Conservation (phyloP, 148 eudicot genomes). For the Cornus florida region DNA sequence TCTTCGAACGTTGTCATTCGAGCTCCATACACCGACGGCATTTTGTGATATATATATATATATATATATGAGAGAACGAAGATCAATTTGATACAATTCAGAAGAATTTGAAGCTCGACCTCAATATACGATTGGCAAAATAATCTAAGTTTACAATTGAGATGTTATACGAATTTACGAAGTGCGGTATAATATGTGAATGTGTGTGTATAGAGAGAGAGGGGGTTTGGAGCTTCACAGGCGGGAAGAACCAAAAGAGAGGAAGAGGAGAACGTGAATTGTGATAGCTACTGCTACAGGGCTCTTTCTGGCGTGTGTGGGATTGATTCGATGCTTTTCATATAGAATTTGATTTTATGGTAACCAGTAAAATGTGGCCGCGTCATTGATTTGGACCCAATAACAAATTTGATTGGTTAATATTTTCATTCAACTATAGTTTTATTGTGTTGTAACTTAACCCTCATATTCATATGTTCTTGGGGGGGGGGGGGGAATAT, state of each 20-base stretch:
- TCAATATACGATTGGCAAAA: background rate
- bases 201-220: background rate
- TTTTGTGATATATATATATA: slow-evolving; percentile 17
- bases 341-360: background rate
- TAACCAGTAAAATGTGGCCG: background rate
- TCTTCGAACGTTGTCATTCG: slow-evolving; percentile 96
- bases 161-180: background rate
- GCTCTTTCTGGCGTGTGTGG: background rate
- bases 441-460: too few species aligned
- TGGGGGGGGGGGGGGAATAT: too few species aligned
- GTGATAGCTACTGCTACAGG: background rate
- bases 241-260: slow-evolving; percentile 4
- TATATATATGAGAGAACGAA: background rate
- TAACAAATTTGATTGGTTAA: too few species aligned
- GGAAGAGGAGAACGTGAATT: slow-evolving; percentile 7
- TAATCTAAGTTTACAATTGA: background rate
- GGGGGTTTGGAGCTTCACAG: background rate
- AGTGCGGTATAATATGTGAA: too few species aligned
- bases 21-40: slow-evolving; percentile 84
- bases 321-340: too few species aligned
- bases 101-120: background rate
- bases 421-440: too few species aligned
- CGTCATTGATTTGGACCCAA: background rate
- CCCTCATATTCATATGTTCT: too few species aligned
- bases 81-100: background rate